Evolutionary conservation across 2,329 filamentous ascomycete genomes (phyloP), one percentile per base, ranked within the genome.

Genomic region (Phyllosticta ampelicida): DNA sequence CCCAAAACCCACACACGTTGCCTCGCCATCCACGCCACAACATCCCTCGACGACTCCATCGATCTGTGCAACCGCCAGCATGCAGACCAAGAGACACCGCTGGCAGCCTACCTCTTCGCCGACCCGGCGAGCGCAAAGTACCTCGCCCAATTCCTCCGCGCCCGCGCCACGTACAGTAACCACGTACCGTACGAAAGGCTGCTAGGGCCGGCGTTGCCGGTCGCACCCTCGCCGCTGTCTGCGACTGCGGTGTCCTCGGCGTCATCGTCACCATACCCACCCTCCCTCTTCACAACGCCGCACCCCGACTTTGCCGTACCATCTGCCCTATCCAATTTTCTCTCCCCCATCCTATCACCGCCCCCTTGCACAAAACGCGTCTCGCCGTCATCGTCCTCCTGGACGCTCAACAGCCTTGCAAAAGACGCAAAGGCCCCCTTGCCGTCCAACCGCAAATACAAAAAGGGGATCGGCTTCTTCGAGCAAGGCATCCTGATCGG

Each of bases 11-110:
- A 64, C 1, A 71, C 74, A 48, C 72, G 72, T 1, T 67, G 76
- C n/a, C 67, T 82, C 19, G 56, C 73, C 3, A 65, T 82, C n/a
- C 72, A 77, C 26, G 63, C 73, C 0, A 70, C 79, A 9, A 77
- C 72, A 6, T 79, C 77, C 53, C 69, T 82, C 19, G 80, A 82
- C 57, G 78, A 83, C 64, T 78, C 77, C 5, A 80, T 83, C 62
- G 76, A 79, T 60, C 65, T 78, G 5, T 64, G 73, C 16, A 72
- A 70, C 55, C 65, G 66, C 20, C 53, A 20, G 26, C 28, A 20
- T 28, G 44, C 13, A 30, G 23, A 5, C 51, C 53, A 53, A 60
- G 58, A 0, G 4, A 66, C 71, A 0, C 63, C 78, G 1, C 67
- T 76, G 0, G 78, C 78, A 19, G 72, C 76, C 2, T 84, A 82